Evolutionary conservation across 139 green algal species (phyloP).

Genomic region (Gonium pectorale): DNA sequence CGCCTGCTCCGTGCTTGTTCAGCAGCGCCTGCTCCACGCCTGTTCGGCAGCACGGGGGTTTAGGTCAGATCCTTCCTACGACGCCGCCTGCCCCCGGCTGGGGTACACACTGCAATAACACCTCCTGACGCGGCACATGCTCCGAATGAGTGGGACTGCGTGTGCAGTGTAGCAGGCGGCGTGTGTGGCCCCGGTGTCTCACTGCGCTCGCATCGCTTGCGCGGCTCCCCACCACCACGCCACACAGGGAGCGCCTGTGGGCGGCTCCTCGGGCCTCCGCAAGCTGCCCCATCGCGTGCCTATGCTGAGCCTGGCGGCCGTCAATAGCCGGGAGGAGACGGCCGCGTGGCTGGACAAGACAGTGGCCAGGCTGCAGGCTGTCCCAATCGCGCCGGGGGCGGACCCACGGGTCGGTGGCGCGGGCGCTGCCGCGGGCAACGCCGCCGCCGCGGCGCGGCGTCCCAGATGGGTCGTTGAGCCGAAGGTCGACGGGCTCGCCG

Average conservation of each 20-base stretch:
- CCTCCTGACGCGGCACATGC: too few relatives aligned
- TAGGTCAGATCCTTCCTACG: too few relatives aligned
- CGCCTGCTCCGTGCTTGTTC: not conserved
- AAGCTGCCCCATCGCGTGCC: slow-evolving; percentile 37
- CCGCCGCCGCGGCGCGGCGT: not conserved
- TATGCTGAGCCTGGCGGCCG: slow-evolving; percentile 40
- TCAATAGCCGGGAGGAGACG: slow-evolving; percentile 24
- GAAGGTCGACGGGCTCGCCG: slow-evolving; percentile 72
- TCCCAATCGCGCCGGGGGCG: not conserved
- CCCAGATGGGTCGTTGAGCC: slow-evolving; percentile 65
- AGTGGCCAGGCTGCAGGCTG: slow-evolving; percentile 20
- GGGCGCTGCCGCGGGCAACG: not conserved
- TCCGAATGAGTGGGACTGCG: too few relatives aligned
- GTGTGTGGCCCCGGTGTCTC: too few relatives aligned
- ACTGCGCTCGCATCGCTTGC: too few relatives aligned
- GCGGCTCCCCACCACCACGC: too few relatives aligned
- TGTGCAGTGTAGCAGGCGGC: too few relatives aligned
- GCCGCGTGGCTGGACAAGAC: slow-evolving; percentile 33
- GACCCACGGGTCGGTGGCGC: too few relatives aligned
- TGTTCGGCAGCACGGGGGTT: too few relatives aligned
- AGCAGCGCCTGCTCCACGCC: too few relatives aligned
- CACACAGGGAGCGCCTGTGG: slow-evolving; percentile 18
- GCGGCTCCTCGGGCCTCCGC: not conserved
- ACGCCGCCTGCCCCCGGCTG: too few relatives aligned
- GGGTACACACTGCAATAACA: too few relatives aligned